Base-by-base conservation (phyloP, 768 basidiomycete genomes). In the Tricholoma hemisulphureum region DNA sequence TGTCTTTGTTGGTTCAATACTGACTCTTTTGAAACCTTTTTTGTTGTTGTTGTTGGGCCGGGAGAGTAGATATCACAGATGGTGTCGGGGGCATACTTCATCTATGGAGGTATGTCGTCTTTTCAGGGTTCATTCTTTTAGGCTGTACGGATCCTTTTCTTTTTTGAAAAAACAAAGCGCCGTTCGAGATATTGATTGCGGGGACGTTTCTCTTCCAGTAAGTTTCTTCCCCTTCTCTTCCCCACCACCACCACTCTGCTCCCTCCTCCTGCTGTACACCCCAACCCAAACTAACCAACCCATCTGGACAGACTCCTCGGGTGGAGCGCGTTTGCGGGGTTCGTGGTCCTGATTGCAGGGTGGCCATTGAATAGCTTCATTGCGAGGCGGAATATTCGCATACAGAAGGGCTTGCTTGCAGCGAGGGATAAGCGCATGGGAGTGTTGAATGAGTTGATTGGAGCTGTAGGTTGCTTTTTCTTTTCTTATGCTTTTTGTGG, bases 371-470 rank as follows among this genome's bases (percentile, higher is more conserved):
- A 92, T 70, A 85, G 82, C 52, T 80, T 76, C 63, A 70, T 92
- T 28, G 78, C 89, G 1, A 79, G 77, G 37, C 78, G 88, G 7
- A 80, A 82, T 58, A 77, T 87, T 37, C 71, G 81, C 23, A 85
- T 87, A 57, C 78, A 86, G 54, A 86, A 86, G 62, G 84, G 83
- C 10, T 68, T 83, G 2, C 68, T 82, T 21, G 77, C 77, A 23
- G 86, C 89, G 0, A 73, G 86, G 16, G 92, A 95, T 66, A 86
- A 84, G 72, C 78, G 91, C 11, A 91, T 93, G 83, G 83, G 79
- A 1, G 84, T 91, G 5, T 69, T 93, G 61, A 91, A 85, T 59
- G 91, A 95, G 68, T 73, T 93, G 20, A 87, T 93, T 59, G 81
- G 82, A 21, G 84, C 86, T 4, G 85, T 84, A 63, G 41, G 79